These are phyloP conservation scores for Phytophthora kernoviae DNA, from an alignment of 352 stramenopile genomes.

Conservation along the genomic window DNA sequence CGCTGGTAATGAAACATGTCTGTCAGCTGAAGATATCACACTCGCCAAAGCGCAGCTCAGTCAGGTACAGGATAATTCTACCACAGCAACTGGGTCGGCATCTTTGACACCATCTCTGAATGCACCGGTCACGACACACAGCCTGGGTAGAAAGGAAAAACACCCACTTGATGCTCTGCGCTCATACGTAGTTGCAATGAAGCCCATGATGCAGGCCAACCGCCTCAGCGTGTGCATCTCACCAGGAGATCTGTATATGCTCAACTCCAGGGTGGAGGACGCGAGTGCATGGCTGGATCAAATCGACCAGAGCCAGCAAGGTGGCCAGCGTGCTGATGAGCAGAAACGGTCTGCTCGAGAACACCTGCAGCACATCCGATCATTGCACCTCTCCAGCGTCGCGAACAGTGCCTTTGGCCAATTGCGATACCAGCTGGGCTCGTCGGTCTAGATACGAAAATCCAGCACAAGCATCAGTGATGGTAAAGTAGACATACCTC, in stretches of 20 bases:
- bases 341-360: slow-evolving; percentile 7
- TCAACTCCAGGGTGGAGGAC: slow-evolving; percentile 18
- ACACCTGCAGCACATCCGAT: slow-evolving; percentile 25
- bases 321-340: not conserved
- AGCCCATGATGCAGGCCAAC: slow-evolving; percentile 23
- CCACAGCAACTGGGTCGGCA: not conserved
- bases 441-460: slow-evolving; percentile 12
- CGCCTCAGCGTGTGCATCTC: slow-evolving; percentile 23
- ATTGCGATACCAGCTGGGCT: slow-evolving; percentile 22
- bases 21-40: slow-evolving; percentile 27
- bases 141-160: not conserved
- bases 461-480: slow-evolving; percentile 7
- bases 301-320: slow-evolving; percentile 11
- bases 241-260: slow-evolving; percentile 24
- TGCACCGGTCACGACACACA: not conserved
- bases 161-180: slow-evolving; percentile 17
- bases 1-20: slow-evolving; percentile 31
- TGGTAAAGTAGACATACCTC: slow-evolving; percentile 15
- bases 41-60: slow-evolving; percentile 24
- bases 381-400: slow-evolving; percentile 23
- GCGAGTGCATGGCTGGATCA: slow-evolving; percentile 26
- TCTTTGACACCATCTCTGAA: not conserved
- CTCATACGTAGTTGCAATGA: slow-evolving; percentile 12
- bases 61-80: not conserved
- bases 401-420: slow-evolving; percentile 21